Evolutionary conservation across 345 rosid species (phyloP), one percentile per base, ranked within the genome.

Genomic region (Aquilaria malaccensis): DNA sequence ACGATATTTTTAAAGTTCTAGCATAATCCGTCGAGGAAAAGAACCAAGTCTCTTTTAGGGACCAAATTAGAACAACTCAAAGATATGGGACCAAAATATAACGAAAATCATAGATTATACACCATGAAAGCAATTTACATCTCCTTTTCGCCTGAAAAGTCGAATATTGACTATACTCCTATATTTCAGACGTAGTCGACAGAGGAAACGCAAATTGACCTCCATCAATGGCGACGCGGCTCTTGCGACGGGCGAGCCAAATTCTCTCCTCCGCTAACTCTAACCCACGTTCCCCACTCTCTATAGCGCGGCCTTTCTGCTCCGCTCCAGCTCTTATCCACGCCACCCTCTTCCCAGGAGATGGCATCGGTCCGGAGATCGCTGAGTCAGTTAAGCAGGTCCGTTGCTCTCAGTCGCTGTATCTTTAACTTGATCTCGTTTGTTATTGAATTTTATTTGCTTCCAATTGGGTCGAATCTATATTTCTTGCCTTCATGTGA

Each of bases 321-420:
- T 77, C 85, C 2, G 76, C 81, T 43, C 7, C 77, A 15, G 46
- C 72, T 67, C 80, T 86, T 62, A 95, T 95, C 79, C 73, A 72
- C 11, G 98, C 94, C 72, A 95, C 99, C 43, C 89, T 95, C 59
- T 95, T 95, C 69, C 98, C 99, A 45, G 99, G 98, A 59, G 98
- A 95, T 52, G 99, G 98, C 58, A 88, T 93, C 75, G 99, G 99
- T 67, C 99, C 99, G 41, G 99, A 95, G 82, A 95, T 95, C 76
- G 97, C 99, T 3, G 87, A 85, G 54, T 85, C 99, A 63, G 98
- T 91, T 71, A 95, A 95, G 72, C 69, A 88, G 94, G 99, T 83
- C 50, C n/a, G 1, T 14, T 59, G 37, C 65, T 12, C 50, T 52
- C 50, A 31, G 37, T 49, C 50, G 37, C n/a, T 49, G 11, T 11